These are phyloP conservation scores for Aspergillus latus DNA, from an alignment of 2,329 filamentous ascomycete genomes.

Conservation along the genomic window DNA sequence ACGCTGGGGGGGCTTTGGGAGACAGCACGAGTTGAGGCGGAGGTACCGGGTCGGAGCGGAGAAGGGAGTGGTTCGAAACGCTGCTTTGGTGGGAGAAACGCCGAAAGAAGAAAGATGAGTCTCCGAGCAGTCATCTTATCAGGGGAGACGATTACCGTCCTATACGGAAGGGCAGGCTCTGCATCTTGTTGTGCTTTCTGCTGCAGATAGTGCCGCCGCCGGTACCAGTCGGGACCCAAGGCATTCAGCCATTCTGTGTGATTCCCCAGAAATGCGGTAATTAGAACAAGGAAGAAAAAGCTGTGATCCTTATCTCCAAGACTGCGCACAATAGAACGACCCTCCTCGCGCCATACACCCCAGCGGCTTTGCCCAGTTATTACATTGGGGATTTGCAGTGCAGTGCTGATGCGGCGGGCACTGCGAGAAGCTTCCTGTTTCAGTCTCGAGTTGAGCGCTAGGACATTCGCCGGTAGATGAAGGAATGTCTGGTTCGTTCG, in stretches of 20 bases:
- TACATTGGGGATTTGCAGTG: slow-evolving; percentile 57
- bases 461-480: slow-evolving; percentile 51
- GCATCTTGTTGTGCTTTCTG: slow-evolving; percentile 50
- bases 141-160: slow-evolving; percentile 58
- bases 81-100: slow-evolving; percentile 55
- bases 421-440: slow-evolving; percentile 49
- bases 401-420: slow-evolving; percentile 53
- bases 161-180: slow-evolving; percentile 50
- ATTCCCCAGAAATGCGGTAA: slow-evolving; percentile 60
- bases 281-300: slow-evolving; percentile 59
- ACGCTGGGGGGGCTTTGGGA: slow-evolving; percentile 56
- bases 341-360: slow-evolving; percentile 62
- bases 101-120: slow-evolving; percentile 58
- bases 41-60: slow-evolving; percentile 41
- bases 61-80: slow-evolving; percentile 41
- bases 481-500: slow-evolving; percentile 50
- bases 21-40: slow-evolving; percentile 49
- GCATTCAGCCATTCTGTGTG: slow-evolving; percentile 61
- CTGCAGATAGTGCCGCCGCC: slow-evolving; percentile 52
- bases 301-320: slow-evolving; percentile 58
- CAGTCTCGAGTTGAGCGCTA: slow-evolving; percentile 47
- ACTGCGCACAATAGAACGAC: slow-evolving; percentile 56
- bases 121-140: slow-evolving; percentile 61
- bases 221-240: slow-evolving; percentile 56
- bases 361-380: slow-evolving; percentile 59